phyloP scores from a whole-genome alignment of 306 rosid species.

The Trifolium pratense region DNA sequence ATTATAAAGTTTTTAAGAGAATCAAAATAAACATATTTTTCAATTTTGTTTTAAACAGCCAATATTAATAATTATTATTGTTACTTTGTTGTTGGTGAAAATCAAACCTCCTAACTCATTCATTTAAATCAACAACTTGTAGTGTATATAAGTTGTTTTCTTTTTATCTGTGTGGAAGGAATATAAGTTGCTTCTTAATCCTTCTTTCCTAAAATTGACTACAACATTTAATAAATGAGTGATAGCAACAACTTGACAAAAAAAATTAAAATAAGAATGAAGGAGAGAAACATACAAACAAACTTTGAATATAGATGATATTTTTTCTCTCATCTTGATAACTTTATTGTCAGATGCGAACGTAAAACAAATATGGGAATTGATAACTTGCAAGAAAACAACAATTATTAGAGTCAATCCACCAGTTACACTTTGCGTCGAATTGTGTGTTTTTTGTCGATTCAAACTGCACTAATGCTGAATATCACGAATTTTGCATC shows the following conservation, averaged over 20 bases:
- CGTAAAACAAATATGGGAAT: neutral
- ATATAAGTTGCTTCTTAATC: slow-evolving; percentile 20
- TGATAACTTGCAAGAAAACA: slow-evolving; percentile 2
- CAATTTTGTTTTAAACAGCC: too few relatives aligned
- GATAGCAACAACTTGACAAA: slow-evolving; percentile 6
- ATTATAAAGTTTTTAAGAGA: too few relatives aligned
- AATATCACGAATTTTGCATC: too few relatives aligned
- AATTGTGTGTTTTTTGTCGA: too few relatives aligned
- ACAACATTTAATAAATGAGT: neutral
- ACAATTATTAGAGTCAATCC: slow-evolving; percentile 1
- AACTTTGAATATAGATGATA: neutral
- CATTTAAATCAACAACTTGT: too few relatives aligned
- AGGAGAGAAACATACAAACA: neutral
- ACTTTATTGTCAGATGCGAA: neutral
- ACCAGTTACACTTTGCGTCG: too few relatives aligned
- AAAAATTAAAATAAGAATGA: neutral
- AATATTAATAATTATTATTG: too few relatives aligned
- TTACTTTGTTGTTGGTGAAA: too few relatives aligned
- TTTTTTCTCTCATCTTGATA: neutral
- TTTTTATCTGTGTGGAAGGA: neutral
- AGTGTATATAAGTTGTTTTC: neutral
- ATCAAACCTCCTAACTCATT: too few relatives aligned
- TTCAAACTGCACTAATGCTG: too few relatives aligned
- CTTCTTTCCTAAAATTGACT: slow-evolving; percentile 25
- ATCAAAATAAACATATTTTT: too few relatives aligned